These are phyloP conservation scores for Fomitopsis pinicola DNA, from an alignment of 1,284 basidiomycete genomes.

Conservation along the genomic window DNA sequence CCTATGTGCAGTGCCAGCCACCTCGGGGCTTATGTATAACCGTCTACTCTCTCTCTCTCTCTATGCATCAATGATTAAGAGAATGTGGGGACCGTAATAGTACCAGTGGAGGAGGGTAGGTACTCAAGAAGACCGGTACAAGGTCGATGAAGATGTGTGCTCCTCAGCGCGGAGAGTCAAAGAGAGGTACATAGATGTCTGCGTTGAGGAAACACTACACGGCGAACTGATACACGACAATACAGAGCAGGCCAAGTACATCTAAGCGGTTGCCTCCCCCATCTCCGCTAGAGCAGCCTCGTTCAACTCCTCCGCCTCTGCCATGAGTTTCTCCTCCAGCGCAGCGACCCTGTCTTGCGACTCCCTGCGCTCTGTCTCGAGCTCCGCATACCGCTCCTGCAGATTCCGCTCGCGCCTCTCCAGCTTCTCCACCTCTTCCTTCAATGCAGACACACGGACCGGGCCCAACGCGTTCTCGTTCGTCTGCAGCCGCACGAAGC, in stretches of 20 bases:
- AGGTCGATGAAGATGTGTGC: too few relatives aligned
- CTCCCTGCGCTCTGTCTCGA: slow-evolving; percentile 71
- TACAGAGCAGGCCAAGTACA: background rate
- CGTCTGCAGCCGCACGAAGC: slow-evolving; percentile 67
- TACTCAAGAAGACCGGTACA: too few relatives aligned
- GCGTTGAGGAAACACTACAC: too few relatives aligned
- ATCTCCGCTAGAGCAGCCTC: slow-evolving; percentile 65
- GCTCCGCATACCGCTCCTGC: slow-evolving; percentile 81
- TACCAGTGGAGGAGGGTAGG: too few relatives aligned
- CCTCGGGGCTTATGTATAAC: too few relatives aligned
- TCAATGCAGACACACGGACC: slow-evolving; percentile 66
- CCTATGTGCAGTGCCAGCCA: too few relatives aligned
- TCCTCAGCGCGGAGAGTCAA: too few relatives aligned
- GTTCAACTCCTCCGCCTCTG: slow-evolving; percentile 79
- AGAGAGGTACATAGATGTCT: too few relatives aligned
- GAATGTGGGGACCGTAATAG: too few relatives aligned
- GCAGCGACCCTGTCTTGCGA: slow-evolving; percentile 53
- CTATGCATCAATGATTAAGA: too few relatives aligned
- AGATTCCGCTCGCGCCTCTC: slow-evolving; percentile 72
- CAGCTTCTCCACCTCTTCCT: slow-evolving; percentile 81
- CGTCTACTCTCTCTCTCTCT: too few relatives aligned
- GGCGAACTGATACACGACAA: background rate
- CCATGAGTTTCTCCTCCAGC: slow-evolving; percentile 75
- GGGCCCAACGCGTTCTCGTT: slow-evolving; percentile 78
- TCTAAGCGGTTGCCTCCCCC: slow-evolving; percentile 32